A percentile compares a stretch with the other conserved stretches of the same genome.
phyloP scores from a whole-genome alignment of 129 eudicot genomes.

The Mikania micrantha region DNA sequence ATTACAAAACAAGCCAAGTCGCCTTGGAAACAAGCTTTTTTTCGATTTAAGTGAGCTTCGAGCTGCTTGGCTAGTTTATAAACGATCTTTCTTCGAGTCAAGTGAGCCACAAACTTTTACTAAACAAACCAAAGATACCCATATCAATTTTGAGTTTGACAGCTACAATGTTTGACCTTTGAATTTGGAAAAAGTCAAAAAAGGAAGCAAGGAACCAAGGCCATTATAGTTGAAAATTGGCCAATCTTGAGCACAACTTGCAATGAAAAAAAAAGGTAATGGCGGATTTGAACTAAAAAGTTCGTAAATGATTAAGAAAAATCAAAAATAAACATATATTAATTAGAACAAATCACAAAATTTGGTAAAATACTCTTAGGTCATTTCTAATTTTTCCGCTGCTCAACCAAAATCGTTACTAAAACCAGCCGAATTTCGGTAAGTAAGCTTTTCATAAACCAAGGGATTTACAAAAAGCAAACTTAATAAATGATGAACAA shows the following conservation, averaged over 20 bases:
- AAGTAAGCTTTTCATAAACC: too few relatives aligned
- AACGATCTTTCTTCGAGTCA: too few relatives aligned
- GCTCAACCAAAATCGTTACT: not conserved
- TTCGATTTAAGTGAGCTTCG: too few relatives aligned
- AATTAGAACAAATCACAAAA: not conserved
- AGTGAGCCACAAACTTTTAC: too few relatives aligned
- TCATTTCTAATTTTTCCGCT: not conserved
- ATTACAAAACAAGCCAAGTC: too few relatives aligned
- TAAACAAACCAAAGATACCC: not conserved
- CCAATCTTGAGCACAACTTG: conserved; percentile 11
- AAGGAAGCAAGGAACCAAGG: not conserved
- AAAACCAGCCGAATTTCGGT: not conserved
- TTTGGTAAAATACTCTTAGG: not conserved
- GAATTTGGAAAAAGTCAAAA: conserved; percentile 20
- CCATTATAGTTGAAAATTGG: conserved; percentile 12
- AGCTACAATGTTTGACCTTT: not conserved
- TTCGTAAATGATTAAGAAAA: not conserved
- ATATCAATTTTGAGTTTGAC: not conserved
- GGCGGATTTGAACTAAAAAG: conserved; percentile 1
- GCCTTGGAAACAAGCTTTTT: too few relatives aligned
- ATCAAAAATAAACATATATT: not conserved
- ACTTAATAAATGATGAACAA: not conserved
- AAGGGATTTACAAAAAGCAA: not conserved
- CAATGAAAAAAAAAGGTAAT: not conserved
- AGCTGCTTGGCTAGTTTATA: too few relatives aligned